Conservation (phyloP, 257 asterid species). For the Scutellaria galericulata region DNA sequence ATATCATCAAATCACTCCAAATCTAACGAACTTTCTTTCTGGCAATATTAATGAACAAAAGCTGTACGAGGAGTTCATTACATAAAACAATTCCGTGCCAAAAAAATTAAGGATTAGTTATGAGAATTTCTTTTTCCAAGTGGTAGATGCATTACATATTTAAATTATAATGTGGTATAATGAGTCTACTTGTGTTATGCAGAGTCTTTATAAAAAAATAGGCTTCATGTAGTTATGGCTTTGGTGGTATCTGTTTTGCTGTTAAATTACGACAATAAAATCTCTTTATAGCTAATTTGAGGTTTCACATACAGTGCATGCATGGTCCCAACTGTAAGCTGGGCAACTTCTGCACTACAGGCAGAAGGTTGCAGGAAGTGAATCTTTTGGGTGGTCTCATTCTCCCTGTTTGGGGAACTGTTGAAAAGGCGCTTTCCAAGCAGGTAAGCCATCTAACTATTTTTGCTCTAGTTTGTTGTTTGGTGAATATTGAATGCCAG, state of each 20-base stretch:
- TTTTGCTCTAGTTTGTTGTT: slow-evolving; percentile 21
- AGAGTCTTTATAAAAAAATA: slow-evolving; percentile 8
- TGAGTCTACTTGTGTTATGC: neutral
- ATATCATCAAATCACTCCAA: slow-evolving; percentile 10
- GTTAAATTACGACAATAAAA: slow-evolving; percentile 18
- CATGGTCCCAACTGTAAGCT: slow-evolving; percentile 95
- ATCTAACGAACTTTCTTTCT: neutral
- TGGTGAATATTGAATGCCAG: slow-evolving; percentile 15
- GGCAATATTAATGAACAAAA: neutral
- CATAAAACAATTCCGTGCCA: neutral
- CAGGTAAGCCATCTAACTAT: slow-evolving; percentile 55
- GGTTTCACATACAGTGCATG: slow-evolving; percentile 79
- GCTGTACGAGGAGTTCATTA: neutral
- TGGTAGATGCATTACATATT: too few species aligned
- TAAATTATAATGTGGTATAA: slow-evolving; percentile 14
- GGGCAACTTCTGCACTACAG: slow-evolving; percentile 84
- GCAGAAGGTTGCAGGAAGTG: slow-evolving; percentile 92
- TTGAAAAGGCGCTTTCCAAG: slow-evolving; percentile 90
- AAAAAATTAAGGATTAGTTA: too few species aligned
- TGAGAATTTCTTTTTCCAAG: too few species aligned
- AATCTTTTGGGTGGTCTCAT: slow-evolving; percentile 95
- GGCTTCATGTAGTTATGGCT: slow-evolving; percentile 21
- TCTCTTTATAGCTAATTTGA: slow-evolving; percentile 36
- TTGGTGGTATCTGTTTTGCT: slow-evolving; percentile 17
- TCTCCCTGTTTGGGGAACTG: slow-evolving; percentile 98